Evolutionary conservation across 352 stramenopile genomes (phyloP).

Genomic region (Phytophthora nicotianae): DNA sequence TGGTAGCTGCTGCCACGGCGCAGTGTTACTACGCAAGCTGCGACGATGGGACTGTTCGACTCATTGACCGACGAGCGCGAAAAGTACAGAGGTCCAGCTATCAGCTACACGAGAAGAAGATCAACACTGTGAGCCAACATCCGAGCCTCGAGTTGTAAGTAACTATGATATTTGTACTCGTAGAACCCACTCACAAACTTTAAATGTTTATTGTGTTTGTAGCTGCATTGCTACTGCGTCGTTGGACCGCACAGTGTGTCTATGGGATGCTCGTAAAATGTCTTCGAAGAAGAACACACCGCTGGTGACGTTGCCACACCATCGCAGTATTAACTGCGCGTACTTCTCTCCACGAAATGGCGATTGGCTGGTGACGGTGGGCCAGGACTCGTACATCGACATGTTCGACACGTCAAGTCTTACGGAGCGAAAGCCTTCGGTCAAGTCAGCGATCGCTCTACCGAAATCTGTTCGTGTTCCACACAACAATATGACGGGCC

Average conservation of each 20-base stretch:
- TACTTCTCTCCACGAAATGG: slow-evolving; percentile 81
- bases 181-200: slow-evolving; percentile 5
- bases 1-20: slow-evolving; percentile 36
- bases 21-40: slow-evolving; percentile 58
- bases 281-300: slow-evolving; percentile 44
- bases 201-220: slow-evolving; percentile 11
- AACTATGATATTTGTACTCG: neutral
- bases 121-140: slow-evolving; percentile 86
- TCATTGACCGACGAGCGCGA: slow-evolving; percentile 55
- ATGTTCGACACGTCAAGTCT: slow-evolving; percentile 66
- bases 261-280: slow-evolving; percentile 82
- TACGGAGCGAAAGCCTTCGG: slow-evolving; percentile 29
- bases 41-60: slow-evolving; percentile 65
- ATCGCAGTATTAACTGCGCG: slow-evolving; percentile 85
- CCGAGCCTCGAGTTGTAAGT: slow-evolving; percentile 66
- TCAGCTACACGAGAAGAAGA: slow-evolving; percentile 82
- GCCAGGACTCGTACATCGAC: slow-evolving; percentile 82
- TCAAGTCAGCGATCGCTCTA: slow-evolving; percentile 49
- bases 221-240: slow-evolving; percentile 82
- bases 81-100: slow-evolving; percentile 41
- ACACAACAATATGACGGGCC: slow-evolving; percentile 88
- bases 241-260: slow-evolving; percentile 75
- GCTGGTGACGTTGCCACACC: slow-evolving; percentile 66
- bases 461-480: slow-evolving; percentile 36
- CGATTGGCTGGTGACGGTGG: slow-evolving; percentile 76